phyloP scores from a whole-genome alignment of 2,329 filamentous ascomycete species.

The Pseudocercospora pini-densiflorae region DNA sequence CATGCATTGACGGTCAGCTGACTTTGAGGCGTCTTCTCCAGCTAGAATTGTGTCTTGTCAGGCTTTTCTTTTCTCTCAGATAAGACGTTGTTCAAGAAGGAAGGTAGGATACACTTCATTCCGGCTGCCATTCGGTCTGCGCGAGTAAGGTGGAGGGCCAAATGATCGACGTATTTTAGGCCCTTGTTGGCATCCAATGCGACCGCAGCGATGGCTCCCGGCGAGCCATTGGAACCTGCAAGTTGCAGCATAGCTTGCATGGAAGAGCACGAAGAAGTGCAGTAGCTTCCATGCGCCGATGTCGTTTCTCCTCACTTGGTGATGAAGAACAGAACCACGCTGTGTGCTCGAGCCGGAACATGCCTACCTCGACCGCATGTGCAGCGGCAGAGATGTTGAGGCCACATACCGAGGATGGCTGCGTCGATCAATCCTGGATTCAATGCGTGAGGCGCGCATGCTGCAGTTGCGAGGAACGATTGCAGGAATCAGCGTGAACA shows the following conservation, averaged over 20 bases:
- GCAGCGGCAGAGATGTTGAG: not conserved
- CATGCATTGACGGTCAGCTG: constrained; percentile 12
- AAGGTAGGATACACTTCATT: constrained; percentile 2
- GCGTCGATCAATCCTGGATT: not conserved
- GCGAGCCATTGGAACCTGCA: not conserved
- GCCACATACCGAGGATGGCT: not conserved
- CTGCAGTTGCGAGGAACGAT: not conserved
- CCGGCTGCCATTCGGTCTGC: constrained; percentile 2
- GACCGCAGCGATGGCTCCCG: not conserved
- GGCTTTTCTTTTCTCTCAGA: not conserved
- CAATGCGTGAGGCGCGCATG: not conserved
- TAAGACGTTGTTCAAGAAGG: not conserved
- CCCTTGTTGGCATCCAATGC: not conserved
- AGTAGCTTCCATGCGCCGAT: not conserved
- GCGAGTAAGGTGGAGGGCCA: not conserved
- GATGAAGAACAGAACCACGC: not conserved
- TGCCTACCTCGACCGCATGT: not conserved
- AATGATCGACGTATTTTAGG: not conserved
- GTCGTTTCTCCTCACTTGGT: not conserved
- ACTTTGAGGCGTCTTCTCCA: not conserved
- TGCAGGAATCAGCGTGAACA: no score
- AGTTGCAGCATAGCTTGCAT: not conserved
- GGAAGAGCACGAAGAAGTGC: not conserved
- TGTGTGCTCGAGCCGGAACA: not conserved
- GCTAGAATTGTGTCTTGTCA: not conserved